Conservation (phyloP, 495 filamentous ascomycete genomes). For the Patellaria atrata region DNA sequence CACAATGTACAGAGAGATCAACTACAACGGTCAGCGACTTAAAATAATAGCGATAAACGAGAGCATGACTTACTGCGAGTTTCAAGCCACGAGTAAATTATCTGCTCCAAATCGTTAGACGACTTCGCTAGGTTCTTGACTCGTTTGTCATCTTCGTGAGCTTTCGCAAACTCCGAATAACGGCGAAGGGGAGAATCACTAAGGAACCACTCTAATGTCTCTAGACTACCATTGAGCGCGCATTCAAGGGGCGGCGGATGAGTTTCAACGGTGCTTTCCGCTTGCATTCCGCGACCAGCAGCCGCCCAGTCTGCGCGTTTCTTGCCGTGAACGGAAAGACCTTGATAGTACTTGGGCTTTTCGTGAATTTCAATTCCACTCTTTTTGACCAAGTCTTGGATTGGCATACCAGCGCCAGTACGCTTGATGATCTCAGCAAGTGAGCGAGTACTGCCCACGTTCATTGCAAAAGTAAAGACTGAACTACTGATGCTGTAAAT, state of each 20-base stretch:
- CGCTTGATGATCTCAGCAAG: constrained; percentile 36
- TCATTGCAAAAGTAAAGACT: constrained; percentile 31
- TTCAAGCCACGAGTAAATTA: constrained; percentile 46
- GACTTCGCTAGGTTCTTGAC: constrained; percentile 40
- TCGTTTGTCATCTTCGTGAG: constrained; percentile 39
- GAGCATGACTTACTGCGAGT: constrained; percentile 29
- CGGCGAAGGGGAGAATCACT: constrained; percentile 45
- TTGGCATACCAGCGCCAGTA: constrained; percentile 48
- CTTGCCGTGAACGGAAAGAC: constrained; percentile 54
- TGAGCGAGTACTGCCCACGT: constrained; percentile 30
- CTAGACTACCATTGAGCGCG: constrained; percentile 40
- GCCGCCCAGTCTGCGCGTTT: constrained; percentile 52
- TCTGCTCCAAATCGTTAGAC: constrained; percentile 42
- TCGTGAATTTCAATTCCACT: constrained; percentile 42
- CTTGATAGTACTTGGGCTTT: constrained; percentile 55
- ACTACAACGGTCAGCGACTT: constrained; percentile 24
- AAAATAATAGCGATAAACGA: constrained; percentile 18
- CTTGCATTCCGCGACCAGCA: constrained; percentile 31
- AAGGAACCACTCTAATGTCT: constrained; percentile 54
- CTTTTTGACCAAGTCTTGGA: constrained; percentile 45
- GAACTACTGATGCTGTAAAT: constrained; percentile 15
- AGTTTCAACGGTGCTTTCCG: constrained; percentile 2
- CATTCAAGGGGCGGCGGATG: constrained; percentile 44
- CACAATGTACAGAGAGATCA: constrained; percentile 50
- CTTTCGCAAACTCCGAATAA: constrained; percentile 48